These are phyloP conservation scores for Lonicera japonica DNA, from an alignment of 129 eudicot species.

Conservation along the genomic window DNA sequence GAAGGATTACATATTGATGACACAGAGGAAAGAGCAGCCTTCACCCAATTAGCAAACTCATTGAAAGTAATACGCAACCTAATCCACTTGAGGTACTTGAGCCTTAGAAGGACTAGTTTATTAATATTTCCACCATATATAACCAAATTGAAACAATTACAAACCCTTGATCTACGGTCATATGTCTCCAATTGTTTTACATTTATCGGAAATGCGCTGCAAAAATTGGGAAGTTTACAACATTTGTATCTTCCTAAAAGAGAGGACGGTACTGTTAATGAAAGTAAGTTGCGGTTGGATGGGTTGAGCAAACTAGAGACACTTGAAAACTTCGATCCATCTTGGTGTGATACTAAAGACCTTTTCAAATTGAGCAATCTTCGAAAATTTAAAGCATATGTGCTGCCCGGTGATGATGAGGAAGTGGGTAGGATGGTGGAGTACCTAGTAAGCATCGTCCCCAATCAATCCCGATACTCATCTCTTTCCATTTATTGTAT, in stretches of 20 bases:
- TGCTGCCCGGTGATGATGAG: too few relatives aligned
- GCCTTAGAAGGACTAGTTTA: too few relatives aligned
- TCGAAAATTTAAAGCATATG: neutral
- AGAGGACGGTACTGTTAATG: too few relatives aligned
- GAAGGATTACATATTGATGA: neutral
- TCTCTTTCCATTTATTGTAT: too few relatives aligned
- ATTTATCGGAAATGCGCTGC: constrained; percentile 3
- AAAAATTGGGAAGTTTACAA: constrained; percentile 11
- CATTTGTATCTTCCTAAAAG: constrained; percentile 14
- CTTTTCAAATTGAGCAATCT: constrained; percentile 2
- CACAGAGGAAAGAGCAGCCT: neutral
- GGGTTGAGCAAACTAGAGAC: constrained; percentile 6
- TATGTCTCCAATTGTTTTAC: neutral
- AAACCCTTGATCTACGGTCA: constrained; percentile 27
- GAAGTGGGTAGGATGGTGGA: too few relatives aligned
- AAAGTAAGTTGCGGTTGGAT: neutral
- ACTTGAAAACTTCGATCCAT: constrained; percentile 3
- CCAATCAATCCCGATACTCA: too few relatives aligned
- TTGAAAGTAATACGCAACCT: constrained; percentile 11
- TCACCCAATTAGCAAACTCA: neutral
- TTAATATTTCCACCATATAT: too few relatives aligned
- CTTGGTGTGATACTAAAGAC: neutral
- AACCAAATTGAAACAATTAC: constrained; percentile 18
- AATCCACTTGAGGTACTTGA: too few relatives aligned
- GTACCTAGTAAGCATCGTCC: too few relatives aligned